These are phyloP conservation scores for Multifurca ochricompacta DNA, from an alignment of 768 basidiomycete species.

Conservation along the genomic window DNA sequence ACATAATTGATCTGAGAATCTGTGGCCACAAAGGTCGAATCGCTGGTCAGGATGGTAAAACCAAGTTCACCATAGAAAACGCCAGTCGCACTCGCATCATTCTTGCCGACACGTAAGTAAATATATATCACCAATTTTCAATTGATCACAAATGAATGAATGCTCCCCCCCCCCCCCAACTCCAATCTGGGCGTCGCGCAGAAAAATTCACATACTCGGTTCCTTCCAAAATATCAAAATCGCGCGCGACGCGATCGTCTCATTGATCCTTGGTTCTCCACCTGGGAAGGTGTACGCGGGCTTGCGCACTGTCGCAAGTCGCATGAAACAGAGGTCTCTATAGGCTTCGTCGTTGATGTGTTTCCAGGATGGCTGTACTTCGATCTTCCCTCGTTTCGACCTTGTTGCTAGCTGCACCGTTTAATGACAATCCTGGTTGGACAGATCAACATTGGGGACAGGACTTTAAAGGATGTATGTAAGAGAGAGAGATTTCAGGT, in stretches of 20 bases:
- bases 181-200: too few species aligned
- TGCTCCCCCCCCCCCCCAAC: too few species aligned
- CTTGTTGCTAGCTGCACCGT: too few species aligned
- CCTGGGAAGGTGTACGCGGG: slow-evolving; percentile 93
- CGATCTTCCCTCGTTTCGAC: background rate
- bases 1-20: too few species aligned
- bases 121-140: too few species aligned
- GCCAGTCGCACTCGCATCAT: slow-evolving; percentile 96
- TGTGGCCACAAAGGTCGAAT: slow-evolving; percentile 97
- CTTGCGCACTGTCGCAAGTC: slow-evolving; percentile 80
- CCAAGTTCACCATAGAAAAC: slow-evolving; percentile 98
- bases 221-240: slow-evolving; percentile 99
- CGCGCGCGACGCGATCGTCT: slow-evolving; percentile 92
- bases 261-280: slow-evolving; percentile 89
- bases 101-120: slow-evolving; percentile 87
- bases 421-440: background rate
- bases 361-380: background rate
- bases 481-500: background rate
- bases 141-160: too few species aligned
- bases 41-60: slow-evolving; percentile 97
- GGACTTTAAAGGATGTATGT: background rate
- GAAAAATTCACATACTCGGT: slow-evolving; percentile 97
- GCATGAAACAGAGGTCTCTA: slow-evolving; percentile 88
- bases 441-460: background rate
- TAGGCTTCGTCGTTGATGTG: slow-evolving; percentile 28